These are phyloP conservation scores for Salix caprea DNA, from an alignment of 345 rosid species.

Conservation along the genomic window DNA sequence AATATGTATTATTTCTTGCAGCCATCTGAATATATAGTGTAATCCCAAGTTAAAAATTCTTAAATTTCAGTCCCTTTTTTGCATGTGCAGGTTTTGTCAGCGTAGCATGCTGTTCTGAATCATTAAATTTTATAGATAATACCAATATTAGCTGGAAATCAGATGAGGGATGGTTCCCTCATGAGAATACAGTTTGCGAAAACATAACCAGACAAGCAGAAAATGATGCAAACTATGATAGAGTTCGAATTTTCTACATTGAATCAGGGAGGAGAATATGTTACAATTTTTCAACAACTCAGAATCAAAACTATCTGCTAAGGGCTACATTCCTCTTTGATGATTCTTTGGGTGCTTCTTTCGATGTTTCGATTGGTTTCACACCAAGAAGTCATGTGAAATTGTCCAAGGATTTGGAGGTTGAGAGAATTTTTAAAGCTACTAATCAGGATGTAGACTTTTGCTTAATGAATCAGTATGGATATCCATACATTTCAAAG, in stretches of 20 bases:
- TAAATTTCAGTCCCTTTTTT: too few relatives aligned
- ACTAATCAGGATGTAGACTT: slow-evolving; percentile 27
- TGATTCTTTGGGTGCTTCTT: slow-evolving; percentile 15
- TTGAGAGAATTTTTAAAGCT: slow-evolving; percentile 52
- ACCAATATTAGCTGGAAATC: slow-evolving; percentile 31
- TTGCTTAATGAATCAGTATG: slow-evolving; percentile 39
- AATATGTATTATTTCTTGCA: neutral
- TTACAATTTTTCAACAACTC: slow-evolving; percentile 35
- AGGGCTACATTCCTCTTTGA: slow-evolving; percentile 37
- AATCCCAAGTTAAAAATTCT: neutral
- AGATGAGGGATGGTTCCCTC: slow-evolving; percentile 38
- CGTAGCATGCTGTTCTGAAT: slow-evolving; percentile 50
- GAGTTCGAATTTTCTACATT: slow-evolving; percentile 34
- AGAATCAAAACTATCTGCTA: slow-evolving; percentile 40
- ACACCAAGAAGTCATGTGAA: slow-evolving; percentile 35
- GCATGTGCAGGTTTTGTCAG: slow-evolving; percentile 45
- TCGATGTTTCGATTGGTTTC: slow-evolving; percentile 37
- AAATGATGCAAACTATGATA: slow-evolving; percentile 16
- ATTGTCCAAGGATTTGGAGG: slow-evolving; percentile 15
- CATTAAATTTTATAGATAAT: slow-evolving; percentile 18
- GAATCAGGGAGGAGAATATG: slow-evolving; percentile 43
- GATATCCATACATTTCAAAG: slow-evolving; percentile 44
- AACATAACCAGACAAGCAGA: slow-evolving; percentile 14
- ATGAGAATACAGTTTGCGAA: slow-evolving; percentile 22
- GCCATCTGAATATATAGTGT: neutral